phyloP scores from a whole-genome alignment of 1,284 basidiomycete species.

The Cryptococcus deneoformans region DNA sequence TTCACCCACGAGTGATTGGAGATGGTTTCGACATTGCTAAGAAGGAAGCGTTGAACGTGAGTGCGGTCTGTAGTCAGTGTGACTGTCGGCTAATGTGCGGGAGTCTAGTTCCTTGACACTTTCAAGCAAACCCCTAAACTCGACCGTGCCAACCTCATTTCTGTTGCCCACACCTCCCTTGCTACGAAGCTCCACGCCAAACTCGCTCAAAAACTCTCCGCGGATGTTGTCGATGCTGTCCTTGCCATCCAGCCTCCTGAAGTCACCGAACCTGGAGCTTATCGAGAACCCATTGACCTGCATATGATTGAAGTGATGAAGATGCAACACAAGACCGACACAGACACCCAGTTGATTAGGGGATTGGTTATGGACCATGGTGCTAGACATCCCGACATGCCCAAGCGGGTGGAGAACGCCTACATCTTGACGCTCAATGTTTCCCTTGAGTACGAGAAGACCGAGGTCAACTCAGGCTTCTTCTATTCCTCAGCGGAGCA shows the following conservation, averaged over 20 bases:
- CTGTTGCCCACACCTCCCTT: conserved; percentile 91
- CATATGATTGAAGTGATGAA: conserved; percentile 99
- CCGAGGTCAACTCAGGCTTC: conserved; percentile 99
- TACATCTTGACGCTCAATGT: conserved; percentile 96
- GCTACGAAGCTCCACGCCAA: conserved; percentile 85
- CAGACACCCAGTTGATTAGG: conserved; percentile 94
- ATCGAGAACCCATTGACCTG: conserved; percentile 87
- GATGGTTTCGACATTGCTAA: conserved; percentile 98
- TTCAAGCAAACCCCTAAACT: conserved; percentile 71
- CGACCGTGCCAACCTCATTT: conserved; percentile 87
- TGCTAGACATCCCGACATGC: conserved; percentile 98
- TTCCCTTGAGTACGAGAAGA: conserved; percentile 99
- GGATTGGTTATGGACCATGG: conserved; percentile 91
- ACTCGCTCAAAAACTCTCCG: conserved; percentile 81
- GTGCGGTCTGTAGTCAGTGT: conserved; percentile 27
- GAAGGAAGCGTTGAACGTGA: conserved; percentile 82
- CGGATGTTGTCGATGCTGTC: conserved; percentile 94
- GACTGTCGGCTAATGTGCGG: too few species aligned
- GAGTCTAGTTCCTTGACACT: conserved; percentile 84
- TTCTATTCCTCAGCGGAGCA: conserved; percentile 99
- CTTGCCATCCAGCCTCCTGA: conserved; percentile 76
- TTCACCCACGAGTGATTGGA: conserved; percentile 93
- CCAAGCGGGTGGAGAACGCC: conserved; percentile 95
- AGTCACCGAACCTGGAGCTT: conserved; percentile 58
- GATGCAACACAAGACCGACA: conserved; percentile 99